phyloP scores from a whole-genome alignment of 1,284 basidiomycete genomes.

The Mycena citricolor region DNA sequence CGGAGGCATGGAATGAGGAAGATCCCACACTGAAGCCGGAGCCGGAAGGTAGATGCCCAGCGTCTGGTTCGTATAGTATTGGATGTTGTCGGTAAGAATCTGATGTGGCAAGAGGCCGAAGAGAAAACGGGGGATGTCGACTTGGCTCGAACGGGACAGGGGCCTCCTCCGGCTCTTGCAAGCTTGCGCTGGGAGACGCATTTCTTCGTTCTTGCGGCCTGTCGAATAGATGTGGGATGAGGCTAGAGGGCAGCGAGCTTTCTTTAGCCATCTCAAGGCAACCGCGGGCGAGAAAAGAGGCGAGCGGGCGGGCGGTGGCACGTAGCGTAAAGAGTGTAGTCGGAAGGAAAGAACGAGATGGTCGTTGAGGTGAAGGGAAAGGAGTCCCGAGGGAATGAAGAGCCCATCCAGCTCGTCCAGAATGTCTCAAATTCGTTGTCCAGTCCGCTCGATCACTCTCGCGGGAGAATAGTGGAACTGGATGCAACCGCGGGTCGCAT shows the following conservation, averaged over 20 bases:
- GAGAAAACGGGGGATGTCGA: conserved; percentile 5
- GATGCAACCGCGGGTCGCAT: conserved; percentile 24
- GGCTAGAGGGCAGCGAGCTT: conserved; percentile 50
- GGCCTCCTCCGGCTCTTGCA: conserved; percentile 14
- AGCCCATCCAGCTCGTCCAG: conserved; percentile 30
- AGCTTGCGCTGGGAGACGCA: conserved; percentile 14
- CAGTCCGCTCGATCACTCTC: conserved; percentile 33
- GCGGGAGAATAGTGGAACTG: conserved; percentile 33
- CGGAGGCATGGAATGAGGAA: too few species aligned
- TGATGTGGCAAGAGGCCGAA: conserved; percentile 7
- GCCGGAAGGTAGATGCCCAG: too few species aligned
- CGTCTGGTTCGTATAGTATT: too few species aligned
- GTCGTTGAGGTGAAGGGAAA: conserved; percentile 22
- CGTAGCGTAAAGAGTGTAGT: conserved; percentile 23
- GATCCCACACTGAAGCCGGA: too few species aligned
- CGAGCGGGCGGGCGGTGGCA: conserved; percentile 15
- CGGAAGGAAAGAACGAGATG: conserved; percentile 19
- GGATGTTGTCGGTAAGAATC: too few species aligned
- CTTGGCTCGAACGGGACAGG: conserved; percentile 5
- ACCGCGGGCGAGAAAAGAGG: conserved; percentile 18
- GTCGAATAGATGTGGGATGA: conserved; percentile 43
- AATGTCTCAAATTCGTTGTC: conserved; percentile 27
- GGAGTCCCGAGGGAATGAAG: conserved; percentile 28
- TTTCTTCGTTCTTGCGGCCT: conserved; percentile 35
- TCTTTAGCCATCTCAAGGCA: conserved; percentile 37